Conservation (phyloP, 108 stramenopile genomes). For the Pseudonitzschia multiseries region DNA sequence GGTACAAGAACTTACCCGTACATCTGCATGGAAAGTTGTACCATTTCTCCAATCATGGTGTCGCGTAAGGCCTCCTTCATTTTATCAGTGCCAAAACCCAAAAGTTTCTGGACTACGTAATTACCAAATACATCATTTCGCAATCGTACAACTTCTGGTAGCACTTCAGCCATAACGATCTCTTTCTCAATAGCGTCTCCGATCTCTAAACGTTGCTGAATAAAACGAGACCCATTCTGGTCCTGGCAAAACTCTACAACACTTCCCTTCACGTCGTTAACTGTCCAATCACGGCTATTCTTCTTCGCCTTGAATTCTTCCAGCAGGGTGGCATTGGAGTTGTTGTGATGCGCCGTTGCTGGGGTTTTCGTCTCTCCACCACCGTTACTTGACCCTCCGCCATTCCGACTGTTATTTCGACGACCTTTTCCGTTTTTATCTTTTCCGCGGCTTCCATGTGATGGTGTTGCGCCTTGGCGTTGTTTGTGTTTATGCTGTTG, state of each 20-base stretch:
- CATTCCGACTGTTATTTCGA: slow-evolving; percentile 17
- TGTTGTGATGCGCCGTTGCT: not conserved
- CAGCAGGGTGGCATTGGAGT: slow-evolving; percentile 41
- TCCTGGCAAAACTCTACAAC: slow-evolving; percentile 94
- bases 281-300: slow-evolving; percentile 75
- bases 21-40: slow-evolving; percentile 85
- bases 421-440: slow-evolving; percentile 27
- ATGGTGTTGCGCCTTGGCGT: slow-evolving; percentile 1
- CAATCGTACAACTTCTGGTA: slow-evolving; percentile 69
- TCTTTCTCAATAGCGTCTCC: slow-evolving; percentile 77
- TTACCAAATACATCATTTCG: slow-evolving; percentile 93
- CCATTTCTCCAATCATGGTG: slow-evolving; percentile 75
- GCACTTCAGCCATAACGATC: slow-evolving; percentile 81
- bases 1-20: slow-evolving; percentile 70
- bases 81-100: slow-evolving; percentile 86
- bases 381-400: not conserved
- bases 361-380: not conserved
- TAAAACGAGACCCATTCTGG: slow-evolving; percentile 97
- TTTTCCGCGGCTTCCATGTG: slow-evolving; percentile 18
- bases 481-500: slow-evolving; percentile 16
- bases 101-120: slow-evolving; percentile 97
- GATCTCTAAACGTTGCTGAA: slow-evolving; percentile 93
- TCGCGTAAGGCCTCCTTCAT: slow-evolving; percentile 67
- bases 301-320: slow-evolving; percentile 76
- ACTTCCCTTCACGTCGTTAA: slow-evolving; percentile 68